Evolutionary conservation across 345 rosid genomes (phyloP).

Genomic region (Iberis pinnata): DNA sequence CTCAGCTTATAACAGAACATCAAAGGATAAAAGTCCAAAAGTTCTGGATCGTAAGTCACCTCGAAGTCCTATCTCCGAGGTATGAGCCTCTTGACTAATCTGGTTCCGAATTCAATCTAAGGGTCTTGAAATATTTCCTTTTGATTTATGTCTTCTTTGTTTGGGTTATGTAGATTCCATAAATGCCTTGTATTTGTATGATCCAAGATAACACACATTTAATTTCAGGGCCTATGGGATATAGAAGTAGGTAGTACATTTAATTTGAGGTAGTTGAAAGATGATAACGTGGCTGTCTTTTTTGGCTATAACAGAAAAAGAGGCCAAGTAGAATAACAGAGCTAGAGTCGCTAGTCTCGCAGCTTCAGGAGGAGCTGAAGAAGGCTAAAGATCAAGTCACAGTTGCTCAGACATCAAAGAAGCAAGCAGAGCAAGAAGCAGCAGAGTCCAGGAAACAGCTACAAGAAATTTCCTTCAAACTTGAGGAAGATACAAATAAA

Average conservation of each 20-base stretch:
- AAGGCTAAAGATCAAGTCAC: constrained; percentile 64
- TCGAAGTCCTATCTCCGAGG: constrained; percentile 76
- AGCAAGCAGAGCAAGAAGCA: constrained; percentile 56
- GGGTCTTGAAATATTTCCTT: background rate
- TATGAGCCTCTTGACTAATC: constrained; percentile 26
- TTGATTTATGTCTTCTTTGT: background rate
- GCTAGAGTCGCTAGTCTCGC: constrained; percentile 60
- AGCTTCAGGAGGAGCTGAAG: constrained; percentile 82
- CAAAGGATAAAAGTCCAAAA: constrained; percentile 76
- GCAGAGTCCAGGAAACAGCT: constrained; percentile 67
- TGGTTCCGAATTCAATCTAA: constrained; percentile 14
- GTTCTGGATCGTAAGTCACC: constrained; percentile 66
- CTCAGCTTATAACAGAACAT: constrained; percentile 45
- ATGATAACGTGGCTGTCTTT: constrained; percentile 14
- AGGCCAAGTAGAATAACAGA: constrained; percentile 75
- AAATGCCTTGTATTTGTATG: constrained; percentile 25
- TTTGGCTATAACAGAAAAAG: constrained; percentile 62
- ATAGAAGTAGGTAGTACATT: constrained; percentile 31
- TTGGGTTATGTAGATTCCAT: constrained; percentile 7
- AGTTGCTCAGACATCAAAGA: constrained; percentile 54
- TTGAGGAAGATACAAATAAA: constrained; percentile 37
- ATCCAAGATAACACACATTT: constrained; percentile 25
- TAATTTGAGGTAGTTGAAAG: constrained; percentile 31
- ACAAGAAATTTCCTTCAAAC: constrained; percentile 43
- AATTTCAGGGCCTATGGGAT: constrained; percentile 6